phyloP scores from a whole-genome alignment of 768 basidiomycete genomes.

The Collybiopsis confluens region DNA sequence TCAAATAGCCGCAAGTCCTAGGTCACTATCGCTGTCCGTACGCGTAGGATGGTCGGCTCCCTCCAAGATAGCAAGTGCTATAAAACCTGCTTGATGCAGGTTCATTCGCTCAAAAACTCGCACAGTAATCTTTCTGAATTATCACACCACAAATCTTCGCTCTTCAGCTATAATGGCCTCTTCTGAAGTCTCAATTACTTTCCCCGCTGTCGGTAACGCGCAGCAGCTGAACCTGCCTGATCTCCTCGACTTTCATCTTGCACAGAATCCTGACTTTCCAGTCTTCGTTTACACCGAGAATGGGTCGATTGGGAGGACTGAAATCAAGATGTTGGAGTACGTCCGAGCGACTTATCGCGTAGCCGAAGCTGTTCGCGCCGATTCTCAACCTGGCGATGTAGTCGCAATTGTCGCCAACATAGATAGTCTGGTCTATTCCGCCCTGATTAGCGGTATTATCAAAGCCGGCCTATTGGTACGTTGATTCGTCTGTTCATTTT shows the following conservation, averaged over 20 bases:
- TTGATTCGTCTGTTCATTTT: slow-evolving; percentile 11
- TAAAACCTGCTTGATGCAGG: too few relatives aligned
- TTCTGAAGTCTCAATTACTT: neutral
- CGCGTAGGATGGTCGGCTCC: too few relatives aligned
- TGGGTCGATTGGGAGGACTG: slow-evolving; percentile 13
- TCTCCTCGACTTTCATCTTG: slow-evolving; percentile 29
- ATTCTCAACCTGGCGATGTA: slow-evolving; percentile 17
- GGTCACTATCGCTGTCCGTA: too few relatives aligned
- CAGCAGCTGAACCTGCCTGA: slow-evolving; percentile 24
- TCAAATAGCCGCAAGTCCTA: too few relatives aligned
- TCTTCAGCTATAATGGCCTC: too few relatives aligned
- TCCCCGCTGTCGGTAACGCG: neutral
- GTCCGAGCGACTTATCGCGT: slow-evolving; percentile 25
- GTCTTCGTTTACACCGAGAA: slow-evolving; percentile 27
- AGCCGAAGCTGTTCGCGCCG: slow-evolving; percentile 17
- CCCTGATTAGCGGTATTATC: slow-evolving; percentile 21
- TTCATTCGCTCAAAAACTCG: too few relatives aligned
- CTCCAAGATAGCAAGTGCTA: too few relatives aligned
- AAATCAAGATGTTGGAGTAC: slow-evolving; percentile 20
- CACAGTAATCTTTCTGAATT: too few relatives aligned
- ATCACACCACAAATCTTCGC: too few relatives aligned
- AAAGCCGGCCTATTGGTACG: slow-evolving; percentile 25
- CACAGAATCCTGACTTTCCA: slow-evolving; percentile 26
- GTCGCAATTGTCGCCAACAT: slow-evolving; percentile 27
- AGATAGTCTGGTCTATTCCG: slow-evolving; percentile 24